Evolutionary conservation across 73 alveolate species (phyloP).

Genomic region (Blepharisma japonicum): DNA sequence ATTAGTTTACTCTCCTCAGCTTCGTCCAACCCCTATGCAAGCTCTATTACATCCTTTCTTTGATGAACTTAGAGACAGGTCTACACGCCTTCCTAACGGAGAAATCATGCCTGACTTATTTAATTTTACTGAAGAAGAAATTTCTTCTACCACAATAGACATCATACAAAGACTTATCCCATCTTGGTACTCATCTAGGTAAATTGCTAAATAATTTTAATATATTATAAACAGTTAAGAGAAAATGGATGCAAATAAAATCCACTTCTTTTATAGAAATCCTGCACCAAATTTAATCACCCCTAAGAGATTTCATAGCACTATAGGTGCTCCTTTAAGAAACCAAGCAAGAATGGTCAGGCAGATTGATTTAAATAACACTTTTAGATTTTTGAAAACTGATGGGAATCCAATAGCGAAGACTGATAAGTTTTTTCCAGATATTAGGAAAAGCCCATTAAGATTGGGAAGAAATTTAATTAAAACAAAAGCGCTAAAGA

Average conservation of each 20-base stretch:
- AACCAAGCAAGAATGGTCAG: background rate
- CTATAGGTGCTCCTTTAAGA: background rate
- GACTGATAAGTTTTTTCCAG: background rate
- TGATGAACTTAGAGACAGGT: conserved; percentile 77
- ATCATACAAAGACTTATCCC: background rate
- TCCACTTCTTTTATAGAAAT: background rate
- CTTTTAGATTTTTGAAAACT: background rate
- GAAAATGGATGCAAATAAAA: background rate
- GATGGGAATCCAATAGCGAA: conserved; percentile 3
- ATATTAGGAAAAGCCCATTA: background rate
- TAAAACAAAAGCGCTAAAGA: background rate
- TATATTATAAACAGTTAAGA: too few relatives aligned
- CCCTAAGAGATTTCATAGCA: background rate
- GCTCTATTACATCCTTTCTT: conserved; percentile 74
- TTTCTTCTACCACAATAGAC: background rate
- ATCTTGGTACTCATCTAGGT: background rate
- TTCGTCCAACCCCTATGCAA: conserved; percentile 65
- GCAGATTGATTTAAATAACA: background rate
- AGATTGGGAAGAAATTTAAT: background rate
- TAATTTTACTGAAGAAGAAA: conserved; percentile 14
- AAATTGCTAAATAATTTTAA: too few relatives aligned
- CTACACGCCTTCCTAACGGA: conserved; percentile 59
- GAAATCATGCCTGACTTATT: conserved; percentile 44
- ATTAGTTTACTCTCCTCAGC: conserved; percentile 69
- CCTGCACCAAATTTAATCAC: background rate